Evolutionary conservation across 2,329 filamentous ascomycete species (phyloP).

Genomic region (Colletotrichum aenigma): DNA sequence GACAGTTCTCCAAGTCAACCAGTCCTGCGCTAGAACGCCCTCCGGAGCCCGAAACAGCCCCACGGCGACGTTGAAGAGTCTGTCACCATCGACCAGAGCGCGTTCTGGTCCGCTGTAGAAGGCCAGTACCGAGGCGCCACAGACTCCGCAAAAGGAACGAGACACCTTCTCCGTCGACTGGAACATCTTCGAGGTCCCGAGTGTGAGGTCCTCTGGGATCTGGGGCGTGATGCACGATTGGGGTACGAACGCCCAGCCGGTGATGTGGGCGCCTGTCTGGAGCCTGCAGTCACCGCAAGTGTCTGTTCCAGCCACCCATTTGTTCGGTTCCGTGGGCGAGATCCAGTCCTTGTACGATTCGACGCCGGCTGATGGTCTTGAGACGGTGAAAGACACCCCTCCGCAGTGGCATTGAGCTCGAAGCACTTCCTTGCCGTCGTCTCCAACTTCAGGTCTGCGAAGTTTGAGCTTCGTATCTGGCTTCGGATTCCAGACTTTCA

Average conservation of each 20-base stretch:
- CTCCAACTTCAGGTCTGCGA: conserved; percentile 31
- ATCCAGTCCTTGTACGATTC: conserved; percentile 35
- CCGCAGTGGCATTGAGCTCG: conserved; percentile 50
- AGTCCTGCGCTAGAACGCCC: conserved; percentile 46
- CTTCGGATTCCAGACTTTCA: conserved; percentile 41
- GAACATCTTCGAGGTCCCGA: conserved; percentile 50
- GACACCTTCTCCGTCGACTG: conserved; percentile 40
- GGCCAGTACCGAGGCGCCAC: conserved; percentile 44
- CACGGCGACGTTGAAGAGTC: conserved; percentile 44
- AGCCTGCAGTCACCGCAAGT: conserved; percentile 49
- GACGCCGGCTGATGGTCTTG: conserved; percentile 36
- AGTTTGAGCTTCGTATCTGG: conserved; percentile 26
- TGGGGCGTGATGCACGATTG: conserved; percentile 37
- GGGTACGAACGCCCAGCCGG: conserved; percentile 48
- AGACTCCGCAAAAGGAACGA: conserved; percentile 49
- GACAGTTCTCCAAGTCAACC: conserved; percentile 50
- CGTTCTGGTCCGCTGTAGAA: conserved; percentile 37
- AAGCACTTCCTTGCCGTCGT: conserved; percentile 41
- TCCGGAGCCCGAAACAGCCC: conserved; percentile 49
- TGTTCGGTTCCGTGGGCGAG: conserved; percentile 39
- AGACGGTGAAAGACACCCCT: conserved; percentile 50
- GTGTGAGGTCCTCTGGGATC: conserved; percentile 37
- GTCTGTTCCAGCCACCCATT: conserved; percentile 48
- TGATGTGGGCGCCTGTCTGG: conserved; percentile 42
- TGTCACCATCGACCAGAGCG: conserved; percentile 9